Conservation (phyloP, 495 filamentous ascomycete species). For the Penicillium psychrofluorescens region DNA sequence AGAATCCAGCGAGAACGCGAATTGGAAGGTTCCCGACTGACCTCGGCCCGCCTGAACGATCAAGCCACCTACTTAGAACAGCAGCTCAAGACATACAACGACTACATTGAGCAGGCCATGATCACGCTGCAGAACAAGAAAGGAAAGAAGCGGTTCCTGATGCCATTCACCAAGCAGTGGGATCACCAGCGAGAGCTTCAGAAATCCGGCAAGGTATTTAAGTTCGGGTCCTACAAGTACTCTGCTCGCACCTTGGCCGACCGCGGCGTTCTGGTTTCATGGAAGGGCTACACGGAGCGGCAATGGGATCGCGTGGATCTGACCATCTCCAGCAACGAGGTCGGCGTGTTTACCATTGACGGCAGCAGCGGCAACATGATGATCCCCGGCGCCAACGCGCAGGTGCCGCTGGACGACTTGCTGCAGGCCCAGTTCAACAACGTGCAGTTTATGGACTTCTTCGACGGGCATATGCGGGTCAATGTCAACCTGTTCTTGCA, state of each 20-base stretch:
- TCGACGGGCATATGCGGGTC: conserved; percentile 77
- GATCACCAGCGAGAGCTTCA: conserved; percentile 95
- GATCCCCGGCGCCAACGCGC: conserved; percentile 86
- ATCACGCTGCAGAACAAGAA: conserved; percentile 97
- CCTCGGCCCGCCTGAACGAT: conserved; percentile 75
- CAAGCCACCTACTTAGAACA: conserved; percentile 90
- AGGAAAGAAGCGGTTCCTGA: conserved; percentile 86
- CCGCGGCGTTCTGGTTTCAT: conserved; percentile 85
- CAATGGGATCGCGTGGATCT: conserved; percentile 90
- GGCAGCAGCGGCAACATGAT: conserved; percentile 89
- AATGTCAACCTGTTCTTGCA: conserved; percentile 96
- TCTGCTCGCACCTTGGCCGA: conserved; percentile 81
- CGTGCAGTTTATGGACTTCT: conserved; percentile 88
- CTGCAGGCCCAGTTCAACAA: conserved; percentile 96
- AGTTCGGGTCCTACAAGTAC: conserved; percentile 97
- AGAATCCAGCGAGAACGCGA: conserved; percentile 86
- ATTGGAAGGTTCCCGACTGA: conserved; percentile 79
- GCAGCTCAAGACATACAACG: conserved; percentile 94
- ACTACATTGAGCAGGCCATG: conserved; percentile 99
- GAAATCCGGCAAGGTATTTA: conserved; percentile 82
- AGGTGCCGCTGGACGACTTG: conserved; percentile 86
- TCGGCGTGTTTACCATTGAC: conserved; percentile 90
- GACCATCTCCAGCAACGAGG: conserved; percentile 88
- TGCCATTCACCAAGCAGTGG: conserved; percentile 98
- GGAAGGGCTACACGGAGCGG: conserved; percentile 75